Base-by-base conservation (phyloP, 2,329 filamentous ascomycete species). In the Aspergillus brasiliensis region DNA sequence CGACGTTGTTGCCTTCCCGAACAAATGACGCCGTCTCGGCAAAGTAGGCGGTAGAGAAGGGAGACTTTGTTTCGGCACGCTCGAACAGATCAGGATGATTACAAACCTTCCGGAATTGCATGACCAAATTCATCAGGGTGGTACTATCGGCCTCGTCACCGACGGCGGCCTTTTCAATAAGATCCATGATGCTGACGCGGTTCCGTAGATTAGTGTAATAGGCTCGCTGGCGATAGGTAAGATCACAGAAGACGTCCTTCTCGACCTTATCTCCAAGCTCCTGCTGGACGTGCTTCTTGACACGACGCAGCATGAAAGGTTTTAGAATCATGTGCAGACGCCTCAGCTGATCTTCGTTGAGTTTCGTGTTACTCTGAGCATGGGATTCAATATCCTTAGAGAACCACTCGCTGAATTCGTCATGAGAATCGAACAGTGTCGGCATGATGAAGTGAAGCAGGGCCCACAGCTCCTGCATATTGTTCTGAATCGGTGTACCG, bases 61-160 rank as follows among this genome's bases (percentile, higher is more conserved):
- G 92, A 8, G 93, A 97, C 23, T 86, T 89, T 8, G 92, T 96
- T 62, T 98, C 94, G 8, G 94, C 93, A 48, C 95, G 89, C 77
- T 99, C 93, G 68, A 99, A 99, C 34, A 99, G 79, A 78, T 99
- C 95, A 0, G 95, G 95, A 74, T 99, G 95, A 73, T 99, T 99
- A 81, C 95, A 99, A 59, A 99, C 95, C 80, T 99, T 99, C 69
- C 95, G 88, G 85, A 99, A 99, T 78, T 99, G 95, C 95, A 99
- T 99, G 64, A 99, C 95, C 65, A 99, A 83, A 77, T 99, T 99
- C 95, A 99, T 98, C 70, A 99, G 80, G 1, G 94, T 98, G 42
- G 94, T 93, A 37, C 91, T 96, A 73, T 98, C 95, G 69, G 94
- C 89, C 52, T 98, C 95, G 69, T 97, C 93, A 37, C 95, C 95